Percentiles rank a stretch among this genome's conserved stretches.
Evolutionary conservation across 2,329 filamentous ascomycete species (phyloP).

Genomic region (Domatiomyces globalis): DNA sequence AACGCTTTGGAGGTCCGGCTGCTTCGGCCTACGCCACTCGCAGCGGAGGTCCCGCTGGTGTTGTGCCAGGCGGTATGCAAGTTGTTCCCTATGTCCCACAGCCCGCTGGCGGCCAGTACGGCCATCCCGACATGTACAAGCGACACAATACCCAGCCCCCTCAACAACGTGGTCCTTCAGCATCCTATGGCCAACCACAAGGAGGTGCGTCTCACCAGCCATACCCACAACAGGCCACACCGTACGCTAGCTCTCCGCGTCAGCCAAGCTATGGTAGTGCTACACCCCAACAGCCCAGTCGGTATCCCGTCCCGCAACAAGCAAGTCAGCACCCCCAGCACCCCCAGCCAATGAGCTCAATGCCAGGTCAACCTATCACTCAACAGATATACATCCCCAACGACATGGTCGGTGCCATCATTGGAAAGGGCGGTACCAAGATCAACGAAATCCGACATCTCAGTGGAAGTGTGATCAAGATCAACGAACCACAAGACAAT

Average conservation of each 20-base stretch:
- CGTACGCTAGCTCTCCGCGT: constrained; percentile 64
- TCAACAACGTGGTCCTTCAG: constrained; percentile 56
- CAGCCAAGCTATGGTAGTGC: constrained; percentile 61
- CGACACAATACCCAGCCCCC: constrained; percentile 57
- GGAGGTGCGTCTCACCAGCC: constrained; percentile 39
- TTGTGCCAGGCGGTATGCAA: constrained; percentile 94
- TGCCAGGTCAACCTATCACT: constrained; percentile 73
- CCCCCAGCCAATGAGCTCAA: constrained; percentile 50
- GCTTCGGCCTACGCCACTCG: constrained; percentile 96
- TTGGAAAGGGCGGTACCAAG: constrained; percentile 95
- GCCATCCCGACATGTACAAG: constrained; percentile 71
- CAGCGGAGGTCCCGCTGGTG: constrained; percentile 81
- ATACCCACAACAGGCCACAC: constrained; percentile 41
- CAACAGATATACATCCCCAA: constrained; percentile 99
- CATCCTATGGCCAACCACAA: constrained; percentile 31
- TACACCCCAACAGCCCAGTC: constrained; percentile 62
- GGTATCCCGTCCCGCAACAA: constrained; percentile 47
- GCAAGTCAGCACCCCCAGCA: constrained; percentile 50
- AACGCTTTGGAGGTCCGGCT: constrained; percentile 87
- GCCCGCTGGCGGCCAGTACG: constrained; percentile 81
- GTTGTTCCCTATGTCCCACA: constrained; percentile 97
- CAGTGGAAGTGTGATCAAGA: constrained; percentile 97
- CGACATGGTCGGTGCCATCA: constrained; percentile 98
- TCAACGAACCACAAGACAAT: constrained; percentile 98
- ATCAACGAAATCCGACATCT: constrained; percentile 98